Percentiles rank a stretch among this genome's conserved stretches.
Evolutionary conservation across 148 eudicot genomes (phyloP).

Genomic region (Persicaria tinctoria): DNA sequence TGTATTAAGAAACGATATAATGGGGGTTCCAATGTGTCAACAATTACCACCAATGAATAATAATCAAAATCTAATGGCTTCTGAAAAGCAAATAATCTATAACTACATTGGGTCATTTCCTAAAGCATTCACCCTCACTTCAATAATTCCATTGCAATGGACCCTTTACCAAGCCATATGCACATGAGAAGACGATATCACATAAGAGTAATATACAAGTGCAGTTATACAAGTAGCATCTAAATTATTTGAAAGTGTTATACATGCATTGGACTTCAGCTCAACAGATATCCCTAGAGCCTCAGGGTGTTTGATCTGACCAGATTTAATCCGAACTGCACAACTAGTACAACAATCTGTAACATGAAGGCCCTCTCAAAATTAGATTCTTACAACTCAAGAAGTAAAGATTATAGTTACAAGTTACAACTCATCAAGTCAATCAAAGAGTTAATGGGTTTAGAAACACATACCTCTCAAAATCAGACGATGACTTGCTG

Average conservation of each 20-base stretch:
- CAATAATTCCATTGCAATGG: not conserved
- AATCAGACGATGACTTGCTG: too few relatives aligned
- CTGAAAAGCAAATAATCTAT: not conserved
- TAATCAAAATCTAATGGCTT: not conserved
- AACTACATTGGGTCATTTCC: not conserved
- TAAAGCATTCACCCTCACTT: not conserved
- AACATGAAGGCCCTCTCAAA: too few relatives aligned
- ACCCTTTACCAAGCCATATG: not conserved
- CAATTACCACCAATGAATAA: not conserved
- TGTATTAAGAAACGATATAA: not conserved
- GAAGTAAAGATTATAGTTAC: too few relatives aligned
- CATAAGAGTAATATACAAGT: too few relatives aligned
- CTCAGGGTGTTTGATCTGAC: constrained; percentile 83
- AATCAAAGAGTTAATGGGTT: too few relatives aligned
- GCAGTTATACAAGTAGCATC: not conserved
- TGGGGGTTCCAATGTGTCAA: not conserved
- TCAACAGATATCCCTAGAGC: constrained; percentile 93
- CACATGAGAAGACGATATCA: not conserved
- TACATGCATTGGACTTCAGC: constrained; percentile 60
- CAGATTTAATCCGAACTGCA: constrained; percentile 90
- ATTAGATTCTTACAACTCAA: too few relatives aligned
- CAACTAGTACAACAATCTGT: constrained; percentile 96
- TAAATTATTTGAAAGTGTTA: not conserved
- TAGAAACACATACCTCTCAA: too few relatives aligned
- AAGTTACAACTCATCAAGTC: too few relatives aligned